These are phyloP conservation scores for Aspergillus biplanus DNA, from an alignment of 495 filamentous ascomycete species.

Conservation along the genomic window DNA sequence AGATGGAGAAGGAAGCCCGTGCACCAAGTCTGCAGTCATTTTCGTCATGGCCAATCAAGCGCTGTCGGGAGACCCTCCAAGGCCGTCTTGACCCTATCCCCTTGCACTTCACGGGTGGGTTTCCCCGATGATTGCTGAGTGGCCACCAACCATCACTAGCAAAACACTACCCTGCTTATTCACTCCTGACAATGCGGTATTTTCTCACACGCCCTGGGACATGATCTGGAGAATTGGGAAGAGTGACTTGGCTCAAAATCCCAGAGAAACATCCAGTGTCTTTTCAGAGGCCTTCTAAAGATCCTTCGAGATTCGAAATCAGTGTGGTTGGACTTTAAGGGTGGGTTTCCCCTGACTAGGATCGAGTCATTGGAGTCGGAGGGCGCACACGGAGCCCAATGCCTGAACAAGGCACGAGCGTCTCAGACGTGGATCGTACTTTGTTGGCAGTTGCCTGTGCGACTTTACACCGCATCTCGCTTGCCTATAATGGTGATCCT, in stretches of 20 bases:
- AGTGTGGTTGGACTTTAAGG: not conserved
- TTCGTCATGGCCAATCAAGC: not conserved
- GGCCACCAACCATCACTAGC: too few species aligned
- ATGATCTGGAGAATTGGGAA: too few species aligned
- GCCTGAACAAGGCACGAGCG: not conserved
- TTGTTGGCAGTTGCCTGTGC: not conserved
- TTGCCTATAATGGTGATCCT: not conserved
- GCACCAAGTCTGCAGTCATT: not conserved
- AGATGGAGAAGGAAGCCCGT: not conserved
- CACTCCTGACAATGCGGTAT: too few species aligned
- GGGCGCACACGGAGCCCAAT: not conserved
- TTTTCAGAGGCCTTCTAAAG: too few species aligned
- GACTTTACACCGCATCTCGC: not conserved
- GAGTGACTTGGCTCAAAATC: too few species aligned
- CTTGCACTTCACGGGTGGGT: not conserved
- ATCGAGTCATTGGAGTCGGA: slow-evolving; percentile 1
- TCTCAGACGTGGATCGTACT: not conserved
- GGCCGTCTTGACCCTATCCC: not conserved
- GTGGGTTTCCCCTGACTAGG: not conserved
- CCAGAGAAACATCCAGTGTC: too few species aligned
- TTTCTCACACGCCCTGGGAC: too few species aligned
- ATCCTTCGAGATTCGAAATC: too few species aligned
- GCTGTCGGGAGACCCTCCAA: not conserved
- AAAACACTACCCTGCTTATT: too few species aligned
- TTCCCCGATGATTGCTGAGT: not conserved